These are phyloP conservation scores for Exophiala alcalophila DNA, from an alignment of 2,329 filamentous ascomycete species.

Conservation along the genomic window DNA sequence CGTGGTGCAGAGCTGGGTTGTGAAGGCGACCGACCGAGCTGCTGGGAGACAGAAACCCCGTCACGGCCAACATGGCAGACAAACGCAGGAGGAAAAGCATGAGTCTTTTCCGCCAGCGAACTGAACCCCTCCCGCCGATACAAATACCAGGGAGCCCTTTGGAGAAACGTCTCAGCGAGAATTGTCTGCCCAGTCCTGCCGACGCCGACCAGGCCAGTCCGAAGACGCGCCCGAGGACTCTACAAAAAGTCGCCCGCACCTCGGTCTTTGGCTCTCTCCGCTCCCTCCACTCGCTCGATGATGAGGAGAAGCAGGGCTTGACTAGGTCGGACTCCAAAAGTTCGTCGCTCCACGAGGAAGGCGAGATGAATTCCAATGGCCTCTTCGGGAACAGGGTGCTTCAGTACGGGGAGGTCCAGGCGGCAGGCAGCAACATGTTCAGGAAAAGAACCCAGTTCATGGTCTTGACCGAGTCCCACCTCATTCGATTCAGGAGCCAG, in stretches of 20 bases:
- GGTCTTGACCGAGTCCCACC: constrained; percentile 66
- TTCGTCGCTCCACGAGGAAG: constrained; percentile 48
- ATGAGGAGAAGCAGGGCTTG: constrained; percentile 49
- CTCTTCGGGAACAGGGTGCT: constrained; percentile 51
- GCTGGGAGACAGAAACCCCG: too few species aligned
- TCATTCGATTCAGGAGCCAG: constrained; percentile 67
- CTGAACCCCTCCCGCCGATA: constrained; percentile 14
- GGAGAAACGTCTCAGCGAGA: constrained; percentile 36
- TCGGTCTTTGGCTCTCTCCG: constrained; percentile 60
- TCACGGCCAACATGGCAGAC: constrained; percentile 27
- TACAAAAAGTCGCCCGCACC: constrained; percentile 46
- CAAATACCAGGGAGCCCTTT: constrained; percentile 20
- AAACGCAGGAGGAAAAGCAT: constrained; percentile 37
- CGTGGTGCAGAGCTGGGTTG: constrained; percentile 14
- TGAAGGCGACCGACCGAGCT: constrained; percentile 6
- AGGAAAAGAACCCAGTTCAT: constrained; percentile 70
- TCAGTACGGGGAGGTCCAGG: constrained; percentile 68
- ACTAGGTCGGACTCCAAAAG: constrained; percentile 51
- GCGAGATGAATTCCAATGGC: constrained; percentile 37
- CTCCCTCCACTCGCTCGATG: constrained; percentile 51
- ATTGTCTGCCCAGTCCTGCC: constrained; percentile 33
- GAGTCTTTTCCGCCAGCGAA: constrained; percentile 33
- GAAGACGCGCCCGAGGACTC: constrained; percentile 40
- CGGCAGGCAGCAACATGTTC: constrained; percentile 62
- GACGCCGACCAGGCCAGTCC: constrained; percentile 36